Evolutionary conservation across 2,329 filamentous ascomycete species (phyloP), one percentile per base, ranked within the genome.

Genomic region (Trichoderma guizhouense): DNA sequence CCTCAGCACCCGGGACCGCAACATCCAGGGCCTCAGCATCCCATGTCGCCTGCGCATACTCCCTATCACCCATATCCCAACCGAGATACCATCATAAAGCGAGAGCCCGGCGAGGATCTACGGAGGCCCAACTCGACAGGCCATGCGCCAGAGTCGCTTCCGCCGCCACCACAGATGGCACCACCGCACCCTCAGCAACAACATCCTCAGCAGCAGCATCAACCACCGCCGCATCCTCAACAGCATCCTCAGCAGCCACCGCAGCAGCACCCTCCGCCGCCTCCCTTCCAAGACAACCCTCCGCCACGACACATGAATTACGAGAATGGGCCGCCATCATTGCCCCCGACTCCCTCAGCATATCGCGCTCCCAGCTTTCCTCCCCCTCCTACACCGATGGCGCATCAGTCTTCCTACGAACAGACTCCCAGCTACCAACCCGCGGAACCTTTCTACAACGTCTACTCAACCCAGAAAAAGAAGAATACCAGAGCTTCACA

Each of bases 401-500:
- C 80, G 9, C 83, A 84, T 57, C 79, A 81, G 47, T 76, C 80
- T 26, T 74, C 81, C 7, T 84, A 85, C 69, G 83, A 84, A 53
- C 76, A 77, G 32, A 79, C 79, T 47, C 71, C 76, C 9, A 73
- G 74, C 36, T 82, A 81, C 58, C 70, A 74, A 30, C 71, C 74
- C 55, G 79, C 81, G 67, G 79, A 84, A 74, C 74, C 81, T 58
- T 79, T 82, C 70, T 81, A 82, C 72, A 80, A 78, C 30, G 78
- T 87, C 8, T 86, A 86, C 72, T 77, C 84, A 6, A 82, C 82
- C 4, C 76, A 78, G 18, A 76, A 79, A 6, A 89, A 90, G 79
- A 91, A 91, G 81, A 88, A 88, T n/a, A 89, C 89, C 66, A 84
- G 89, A 76, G 89, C 89, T 34, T 90, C 89, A 9, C 89, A 91